Conservation (phyloP, 2,329 filamentous ascomycete species). For the Calycina herbarum region DNA sequence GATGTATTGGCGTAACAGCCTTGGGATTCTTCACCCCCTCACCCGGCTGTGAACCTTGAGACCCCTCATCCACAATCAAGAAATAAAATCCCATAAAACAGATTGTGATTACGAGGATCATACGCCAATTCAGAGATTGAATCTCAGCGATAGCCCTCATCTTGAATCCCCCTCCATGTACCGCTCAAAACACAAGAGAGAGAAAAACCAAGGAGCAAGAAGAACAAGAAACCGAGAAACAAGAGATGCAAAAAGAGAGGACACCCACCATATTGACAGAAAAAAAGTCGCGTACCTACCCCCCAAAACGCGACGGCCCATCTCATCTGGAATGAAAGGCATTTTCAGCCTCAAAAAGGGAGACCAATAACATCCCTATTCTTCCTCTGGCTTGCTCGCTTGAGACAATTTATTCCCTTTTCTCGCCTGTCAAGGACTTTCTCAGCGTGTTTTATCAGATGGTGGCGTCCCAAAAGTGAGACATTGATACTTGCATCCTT, state of each 20-base stretch:
- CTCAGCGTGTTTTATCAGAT: neutral
- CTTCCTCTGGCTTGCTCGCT: neutral
- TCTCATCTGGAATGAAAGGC: neutral
- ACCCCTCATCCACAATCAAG: conserved; percentile 5
- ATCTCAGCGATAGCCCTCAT: conserved; percentile 13
- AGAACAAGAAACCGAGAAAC: neutral
- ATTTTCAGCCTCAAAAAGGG: neutral
- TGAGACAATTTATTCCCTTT: neutral
- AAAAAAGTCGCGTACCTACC: too few relatives aligned
- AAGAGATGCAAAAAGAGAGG: neutral
- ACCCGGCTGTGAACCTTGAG: neutral
- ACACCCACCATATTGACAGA: too few relatives aligned
- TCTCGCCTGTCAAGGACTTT: neutral
- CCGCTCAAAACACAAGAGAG: neutral
- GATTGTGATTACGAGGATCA: conserved; percentile 13
- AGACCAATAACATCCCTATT: neutral
- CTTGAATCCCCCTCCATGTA: neutral
- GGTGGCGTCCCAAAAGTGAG: too few relatives aligned
- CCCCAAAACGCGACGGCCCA: too few relatives aligned
- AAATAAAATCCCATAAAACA: conserved; percentile 20
- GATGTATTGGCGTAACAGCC: neutral
- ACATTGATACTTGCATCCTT: neutral
- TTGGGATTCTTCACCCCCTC: neutral
- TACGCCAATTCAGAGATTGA: conserved; percentile 18
- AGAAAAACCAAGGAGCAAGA: neutral